Base-by-base conservation (phyloP, 495 filamentous ascomycete genomes). In the Geopyxis carbonaria region DNA sequence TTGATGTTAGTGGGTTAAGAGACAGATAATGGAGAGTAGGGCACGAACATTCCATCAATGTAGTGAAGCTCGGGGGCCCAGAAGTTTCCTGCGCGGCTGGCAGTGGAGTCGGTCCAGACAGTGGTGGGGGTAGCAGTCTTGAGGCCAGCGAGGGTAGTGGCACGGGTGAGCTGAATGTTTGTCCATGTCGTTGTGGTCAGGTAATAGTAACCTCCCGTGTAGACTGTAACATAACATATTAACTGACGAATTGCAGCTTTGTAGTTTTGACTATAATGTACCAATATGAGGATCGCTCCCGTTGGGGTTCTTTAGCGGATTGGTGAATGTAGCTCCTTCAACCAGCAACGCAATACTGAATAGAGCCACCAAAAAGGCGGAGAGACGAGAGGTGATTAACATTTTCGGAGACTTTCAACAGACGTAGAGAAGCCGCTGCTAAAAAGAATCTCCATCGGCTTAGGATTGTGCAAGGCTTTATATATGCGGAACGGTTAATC, bases 21-120 rank as follows among this genome's bases (percentile, higher is more conserved):
- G 11, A 30, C 14, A 6, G 25, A 28, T 30, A 2, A 10, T 14
- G 7, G 7, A 16, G 13, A 10, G 1, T 9, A 22, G 18, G 2
- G 6, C 22, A 45, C 44, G 22, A 42, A 45, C 44, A 42, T 37
- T 4, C 28, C 36, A 27, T 47, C 35, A 16, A 50, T 47, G n/a
- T 35, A 50, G 32, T 50, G 47, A 5, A 50, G 38, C 24, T 50
- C 69, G 2, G 68, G 69, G 0, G 68, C 68, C 69, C 68, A 73
- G 24, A 72, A 66, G 43, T 71, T 68, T 34, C 61, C 64, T 51
- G 62, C 62, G 4, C 63, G 57, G 4, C 45, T 43, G 0, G 61
- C 29, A 22, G 56, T 57, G 27, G 40, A 51, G 28, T 60, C 61
- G 9, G 54, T 60, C 38, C 64, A 70, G 16, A 68, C 60, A 0